These are phyloP conservation scores for Pythium graminicola DNA, from an alignment of 352 stramenopile species.

Conservation along the genomic window DNA sequence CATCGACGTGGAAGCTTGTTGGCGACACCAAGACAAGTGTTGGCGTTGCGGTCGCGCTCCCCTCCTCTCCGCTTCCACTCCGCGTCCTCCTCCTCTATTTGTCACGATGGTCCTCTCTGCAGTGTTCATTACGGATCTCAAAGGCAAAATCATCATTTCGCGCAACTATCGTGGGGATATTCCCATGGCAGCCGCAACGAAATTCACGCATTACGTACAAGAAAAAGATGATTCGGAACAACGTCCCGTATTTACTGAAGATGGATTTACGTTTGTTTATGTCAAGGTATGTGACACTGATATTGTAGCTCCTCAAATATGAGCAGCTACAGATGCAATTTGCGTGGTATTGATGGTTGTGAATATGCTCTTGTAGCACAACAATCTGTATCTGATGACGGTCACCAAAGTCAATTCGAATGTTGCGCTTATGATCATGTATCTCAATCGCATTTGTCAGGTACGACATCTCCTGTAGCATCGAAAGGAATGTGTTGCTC, in stretches of 20 bases:
- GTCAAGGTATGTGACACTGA: slow-evolving; percentile 71
- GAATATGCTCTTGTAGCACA: slow-evolving; percentile 61
- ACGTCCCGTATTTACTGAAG: slow-evolving; percentile 91
- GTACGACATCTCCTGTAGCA: slow-evolving; percentile 14
- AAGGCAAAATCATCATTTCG: slow-evolving; percentile 99
- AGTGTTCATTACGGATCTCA: slow-evolving; percentile 98
- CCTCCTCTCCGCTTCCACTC: background rate
- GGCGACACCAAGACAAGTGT: background rate
- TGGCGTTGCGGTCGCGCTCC: background rate
- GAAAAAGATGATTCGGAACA: slow-evolving; percentile 93
- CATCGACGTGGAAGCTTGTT: slow-evolving; percentile 25
- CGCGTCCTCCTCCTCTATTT: background rate
- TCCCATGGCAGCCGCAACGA: slow-evolving; percentile 88
- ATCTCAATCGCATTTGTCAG: slow-evolving; percentile 87
- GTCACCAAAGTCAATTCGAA: slow-evolving; percentile 99
- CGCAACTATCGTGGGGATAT: slow-evolving; percentile 99
- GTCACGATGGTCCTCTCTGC: slow-evolving; percentile 93
- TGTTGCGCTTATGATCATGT: slow-evolving; percentile 93
- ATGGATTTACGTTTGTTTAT: slow-evolving; percentile 93
- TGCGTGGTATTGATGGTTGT: background rate
- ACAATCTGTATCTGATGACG: slow-evolving; percentile 98
- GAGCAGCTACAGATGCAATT: background rate
- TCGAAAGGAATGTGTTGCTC: no score
- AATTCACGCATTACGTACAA: slow-evolving; percentile 89
- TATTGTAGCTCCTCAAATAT: background rate